Percentiles rank a stretch among this genome's conserved stretches.
Conservation (phyloP, 129 eudicot genomes). For the Flaveria trinervia region DNA sequence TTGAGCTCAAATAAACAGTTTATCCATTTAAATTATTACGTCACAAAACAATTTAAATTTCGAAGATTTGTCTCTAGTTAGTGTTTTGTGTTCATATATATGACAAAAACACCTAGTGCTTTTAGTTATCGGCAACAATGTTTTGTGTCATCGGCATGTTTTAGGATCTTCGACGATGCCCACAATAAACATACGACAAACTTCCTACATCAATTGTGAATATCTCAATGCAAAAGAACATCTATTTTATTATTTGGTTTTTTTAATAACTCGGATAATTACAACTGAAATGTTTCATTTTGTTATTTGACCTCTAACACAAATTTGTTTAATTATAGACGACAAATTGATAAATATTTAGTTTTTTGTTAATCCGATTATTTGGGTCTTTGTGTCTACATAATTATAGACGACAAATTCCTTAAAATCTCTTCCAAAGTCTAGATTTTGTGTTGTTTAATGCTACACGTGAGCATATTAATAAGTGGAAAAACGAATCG, state of each 20-base stretch:
- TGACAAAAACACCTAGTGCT: neutral
- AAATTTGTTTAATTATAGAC: neutral
- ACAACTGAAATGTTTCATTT: neutral
- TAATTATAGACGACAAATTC: neutral
- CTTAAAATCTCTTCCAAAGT: neutral
- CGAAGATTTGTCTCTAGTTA: neutral
- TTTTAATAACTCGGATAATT: neutral
- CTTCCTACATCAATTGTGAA: neutral
- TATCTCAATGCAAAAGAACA: neutral
- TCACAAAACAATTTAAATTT: neutral
- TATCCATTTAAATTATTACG: no score
- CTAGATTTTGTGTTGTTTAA: neutral
- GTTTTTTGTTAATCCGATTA: neutral
- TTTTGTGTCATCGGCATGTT: neutral
- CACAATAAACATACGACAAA: conserved; percentile 4
- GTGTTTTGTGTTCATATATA: neutral
- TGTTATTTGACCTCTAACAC: neutral
- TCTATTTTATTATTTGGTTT: neutral
- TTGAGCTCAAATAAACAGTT: no score
- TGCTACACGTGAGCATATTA: neutral
- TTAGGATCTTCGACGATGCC: conserved; percentile 13
- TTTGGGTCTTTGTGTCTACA: neutral
- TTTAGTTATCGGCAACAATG: conserved; percentile 2
- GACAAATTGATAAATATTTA: neutral
- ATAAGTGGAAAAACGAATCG: neutral